phyloP scores from a whole-genome alignment of 2,329 filamentous ascomycete species.

The Chrysoporthe deuterocubensis region DNA sequence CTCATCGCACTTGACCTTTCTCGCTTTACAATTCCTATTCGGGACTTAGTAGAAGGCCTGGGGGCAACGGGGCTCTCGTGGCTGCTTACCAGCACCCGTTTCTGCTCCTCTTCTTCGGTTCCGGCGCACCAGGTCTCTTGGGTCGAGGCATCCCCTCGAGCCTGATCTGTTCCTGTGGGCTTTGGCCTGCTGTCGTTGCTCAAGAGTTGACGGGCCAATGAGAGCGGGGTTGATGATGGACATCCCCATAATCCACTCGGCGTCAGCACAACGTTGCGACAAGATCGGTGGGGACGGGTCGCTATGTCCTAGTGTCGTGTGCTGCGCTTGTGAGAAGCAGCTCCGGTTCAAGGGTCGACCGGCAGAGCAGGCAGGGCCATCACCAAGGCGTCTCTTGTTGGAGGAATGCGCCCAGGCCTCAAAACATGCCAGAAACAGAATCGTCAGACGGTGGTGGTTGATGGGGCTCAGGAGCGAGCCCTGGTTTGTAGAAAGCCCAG shows the following conservation, averaged over 20 bases:
- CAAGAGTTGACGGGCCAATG: constrained; percentile 25
- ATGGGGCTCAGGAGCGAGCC: constrained; percentile 1
- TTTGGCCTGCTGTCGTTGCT: constrained; percentile 14
- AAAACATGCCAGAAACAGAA: constrained; percentile 4
- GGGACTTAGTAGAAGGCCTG: constrained; percentile 15
- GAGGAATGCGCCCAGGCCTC: not conserved
- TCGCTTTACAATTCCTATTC: constrained; percentile 74
- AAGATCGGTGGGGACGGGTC: not conserved
- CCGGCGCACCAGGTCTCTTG: constrained; percentile 64
- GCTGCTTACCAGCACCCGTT: constrained; percentile 67
- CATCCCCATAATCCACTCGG: constrained; percentile 27
- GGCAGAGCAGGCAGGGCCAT: not conserved
- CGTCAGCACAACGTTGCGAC: constrained; percentile 1
- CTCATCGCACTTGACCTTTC: constrained; percentile 77
- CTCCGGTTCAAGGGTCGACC: not conserved
- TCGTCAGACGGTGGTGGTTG: not conserved
- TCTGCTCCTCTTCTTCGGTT: constrained; percentile 69
- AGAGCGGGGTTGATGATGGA: constrained; percentile 26
- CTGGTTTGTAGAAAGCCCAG: not conserved
- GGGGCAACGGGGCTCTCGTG: not conserved
- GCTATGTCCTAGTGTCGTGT: not conserved
- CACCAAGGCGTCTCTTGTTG: not conserved
- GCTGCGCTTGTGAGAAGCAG: not conserved
- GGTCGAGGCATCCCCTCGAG: constrained; percentile 62
- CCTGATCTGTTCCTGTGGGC: constrained; percentile 19